Evolutionary conservation across 495 filamentous ascomycete genomes (phyloP).

Genomic region (Cryomyces antarcticus): DNA sequence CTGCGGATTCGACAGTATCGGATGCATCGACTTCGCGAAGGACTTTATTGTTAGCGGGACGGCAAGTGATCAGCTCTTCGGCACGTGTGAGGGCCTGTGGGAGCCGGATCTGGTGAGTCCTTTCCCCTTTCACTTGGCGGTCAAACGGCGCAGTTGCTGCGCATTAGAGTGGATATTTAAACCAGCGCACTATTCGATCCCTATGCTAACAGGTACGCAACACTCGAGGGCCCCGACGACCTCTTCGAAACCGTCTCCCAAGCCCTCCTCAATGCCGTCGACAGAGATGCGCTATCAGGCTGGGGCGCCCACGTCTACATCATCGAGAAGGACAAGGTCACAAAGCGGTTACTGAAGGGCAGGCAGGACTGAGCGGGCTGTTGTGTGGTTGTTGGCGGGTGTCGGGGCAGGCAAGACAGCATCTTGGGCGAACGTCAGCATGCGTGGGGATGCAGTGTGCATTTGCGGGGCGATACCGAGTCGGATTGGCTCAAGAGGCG

Average conservation of each 20-base stretch:
- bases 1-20: conserved; percentile 97
- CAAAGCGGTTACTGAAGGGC: conserved; percentile 93
- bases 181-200: background rate
- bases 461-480: too few species aligned
- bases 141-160: background rate
- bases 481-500: too few species aligned
- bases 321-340: conserved; percentile 99
- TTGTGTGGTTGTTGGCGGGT: too few species aligned
- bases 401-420: too few species aligned
- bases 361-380: conserved; percentile 33
- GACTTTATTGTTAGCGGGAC: conserved; percentile 98
- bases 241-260: conserved; percentile 98
- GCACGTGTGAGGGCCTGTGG: conserved; percentile 96
- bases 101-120: conserved; percentile 75
- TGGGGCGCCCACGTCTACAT: conserved; percentile 99
- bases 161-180: background rate
- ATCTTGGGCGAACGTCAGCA: too few species aligned
- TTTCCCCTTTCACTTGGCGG: background rate
- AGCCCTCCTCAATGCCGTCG: conserved; percentile 85
- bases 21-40: conserved; percentile 97
- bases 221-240: conserved; percentile 57
- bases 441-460: too few species aligned
- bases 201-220: conserved; percentile 11
- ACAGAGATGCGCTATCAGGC: conserved; percentile 86
- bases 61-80: conserved; percentile 90